phyloP scores from a whole-genome alignment of 1,139 yeast species.

The Lodderomyces orthopsilosis region DNA sequence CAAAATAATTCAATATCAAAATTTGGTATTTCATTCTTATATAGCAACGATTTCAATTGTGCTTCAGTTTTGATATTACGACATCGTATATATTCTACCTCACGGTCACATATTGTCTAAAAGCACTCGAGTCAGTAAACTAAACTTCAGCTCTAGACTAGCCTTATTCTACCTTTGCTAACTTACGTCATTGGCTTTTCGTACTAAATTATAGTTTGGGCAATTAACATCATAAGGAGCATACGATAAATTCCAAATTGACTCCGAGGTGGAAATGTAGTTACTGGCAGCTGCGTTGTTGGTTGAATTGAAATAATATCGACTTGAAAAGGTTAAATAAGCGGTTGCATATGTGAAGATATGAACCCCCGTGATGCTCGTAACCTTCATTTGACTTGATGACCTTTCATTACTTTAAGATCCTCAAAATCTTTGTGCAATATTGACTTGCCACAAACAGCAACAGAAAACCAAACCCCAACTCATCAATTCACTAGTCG shows the following conservation, averaged over 20 bases:
- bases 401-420: background rate
- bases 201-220: slow-evolving; percentile 34
- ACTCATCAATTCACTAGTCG: background rate
- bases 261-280: background rate
- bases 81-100: slow-evolving; percentile 32
- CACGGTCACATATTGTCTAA: slow-evolving; percentile 28
- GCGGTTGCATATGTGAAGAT: background rate
- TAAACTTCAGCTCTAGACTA: background rate
- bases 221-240: slow-evolving; percentile 43
- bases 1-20: slow-evolving; percentile 27
- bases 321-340: background rate
- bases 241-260: slow-evolving; percentile 21
- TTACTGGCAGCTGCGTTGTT: background rate
- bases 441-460: background rate
- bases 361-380: background rate
- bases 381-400: background rate
- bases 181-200: slow-evolving; percentile 37
- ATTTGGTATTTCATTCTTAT: slow-evolving; percentile 34
- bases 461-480: background rate
- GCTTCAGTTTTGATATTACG: slow-evolving; percentile 31
- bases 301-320: background rate
- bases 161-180: too few relatives aligned
- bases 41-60: slow-evolving; percentile 33
- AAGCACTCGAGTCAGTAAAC: slow-evolving; percentile 5
- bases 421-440: background rate